Evolutionary conservation across 2,329 filamentous ascomycete species (phyloP), one percentile per base, ranked within the genome.

Genomic region (Verticillium nonalfalfae): DNA sequence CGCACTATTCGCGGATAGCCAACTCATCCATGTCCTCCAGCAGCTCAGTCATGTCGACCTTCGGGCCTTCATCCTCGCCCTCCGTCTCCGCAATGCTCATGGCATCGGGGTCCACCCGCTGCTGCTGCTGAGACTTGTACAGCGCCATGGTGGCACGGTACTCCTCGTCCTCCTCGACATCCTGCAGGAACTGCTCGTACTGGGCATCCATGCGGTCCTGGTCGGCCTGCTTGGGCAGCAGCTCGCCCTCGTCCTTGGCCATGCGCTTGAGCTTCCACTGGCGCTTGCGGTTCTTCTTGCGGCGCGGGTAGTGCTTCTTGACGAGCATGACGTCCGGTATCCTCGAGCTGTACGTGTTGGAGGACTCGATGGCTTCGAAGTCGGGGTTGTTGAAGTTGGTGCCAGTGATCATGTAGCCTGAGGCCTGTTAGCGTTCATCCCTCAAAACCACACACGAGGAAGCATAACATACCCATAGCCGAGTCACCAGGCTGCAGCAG

Each of bases 191-290:
- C 85, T 93, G 86, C 79, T 99, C 95, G 77, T 96, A 99, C 76
- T 99, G 95, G 66, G 89, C 85, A 72, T 98, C 93, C 80, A 96
- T 87, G 65, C 88, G 87, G 63, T 93, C 91, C 72, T 94, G 90
- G 72, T 98, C 93, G 63, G 91, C 82, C 78, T 97, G 92, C 80
- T 91, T 89, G 39, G 91, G 91, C 66, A 93, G 78, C 74, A 96
- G 83, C 66, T 97, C 94, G 67, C 90, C 90, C 73, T 97, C 91
- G 65, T 98, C 93, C 77, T 87, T 90, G 66, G 84, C 84, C 90
- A 99, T 94, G 71, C 95, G 92, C 85, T 91, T 96, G 75, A 99
- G 86, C 75, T 90, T 90, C 95, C 95, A 99, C 81, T 91, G 91
- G 68, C 96, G 88, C 75, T 82, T 84, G 80, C 87, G 89, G 73